These are phyloP conservation scores for Pogostemon cablin DNA, from an alignment of 257 asterid species.

Conservation along the genomic window DNA sequence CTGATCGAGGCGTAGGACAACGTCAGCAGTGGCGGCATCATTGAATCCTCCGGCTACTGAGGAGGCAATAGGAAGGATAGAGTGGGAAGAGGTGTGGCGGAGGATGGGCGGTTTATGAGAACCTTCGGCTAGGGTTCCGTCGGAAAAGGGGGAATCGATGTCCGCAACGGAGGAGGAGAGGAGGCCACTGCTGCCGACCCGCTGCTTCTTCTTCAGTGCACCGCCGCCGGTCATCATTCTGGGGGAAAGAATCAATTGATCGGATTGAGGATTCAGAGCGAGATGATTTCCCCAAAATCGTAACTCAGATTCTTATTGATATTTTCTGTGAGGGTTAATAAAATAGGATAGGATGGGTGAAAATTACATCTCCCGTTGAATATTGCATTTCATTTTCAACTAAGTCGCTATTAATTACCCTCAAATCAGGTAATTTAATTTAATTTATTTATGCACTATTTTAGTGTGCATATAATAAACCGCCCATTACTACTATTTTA, in stretches of 20 bases:
- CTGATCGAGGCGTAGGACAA: slow-evolving; percentile 60
- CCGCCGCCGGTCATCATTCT: slow-evolving; percentile 40
- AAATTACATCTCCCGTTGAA: too few relatives aligned
- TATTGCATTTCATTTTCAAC: too few relatives aligned
- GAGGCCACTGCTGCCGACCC: slow-evolving; percentile 47
- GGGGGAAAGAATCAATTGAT: slow-evolving; percentile 25
- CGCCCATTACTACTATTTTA: too few relatives aligned
- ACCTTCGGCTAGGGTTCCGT: slow-evolving; percentile 46
- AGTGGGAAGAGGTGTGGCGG: slow-evolving; percentile 49
- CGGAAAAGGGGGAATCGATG: slow-evolving; percentile 40
- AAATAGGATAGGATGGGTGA: too few relatives aligned
- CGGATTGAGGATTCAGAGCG: neutral
- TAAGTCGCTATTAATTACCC: too few relatives aligned
- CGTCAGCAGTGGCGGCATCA: slow-evolving; percentile 67
- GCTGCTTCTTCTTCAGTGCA: slow-evolving; percentile 57
- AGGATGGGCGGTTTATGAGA: slow-evolving; percentile 41
- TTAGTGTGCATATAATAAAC: too few relatives aligned
- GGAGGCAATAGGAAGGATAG: slow-evolving; percentile 35
- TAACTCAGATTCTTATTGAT: neutral
- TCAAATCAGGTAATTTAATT: too few relatives aligned
- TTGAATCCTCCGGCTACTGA: slow-evolving; percentile 49
- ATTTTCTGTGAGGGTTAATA: neutral
- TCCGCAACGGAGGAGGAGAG: slow-evolving; percentile 42
- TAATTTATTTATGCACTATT: too few relatives aligned
- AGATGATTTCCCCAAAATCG: slow-evolving; percentile 11